phyloP scores from a whole-genome alignment of 2,329 filamentous ascomycete genomes.

The Claviceps humidiphila region DNA sequence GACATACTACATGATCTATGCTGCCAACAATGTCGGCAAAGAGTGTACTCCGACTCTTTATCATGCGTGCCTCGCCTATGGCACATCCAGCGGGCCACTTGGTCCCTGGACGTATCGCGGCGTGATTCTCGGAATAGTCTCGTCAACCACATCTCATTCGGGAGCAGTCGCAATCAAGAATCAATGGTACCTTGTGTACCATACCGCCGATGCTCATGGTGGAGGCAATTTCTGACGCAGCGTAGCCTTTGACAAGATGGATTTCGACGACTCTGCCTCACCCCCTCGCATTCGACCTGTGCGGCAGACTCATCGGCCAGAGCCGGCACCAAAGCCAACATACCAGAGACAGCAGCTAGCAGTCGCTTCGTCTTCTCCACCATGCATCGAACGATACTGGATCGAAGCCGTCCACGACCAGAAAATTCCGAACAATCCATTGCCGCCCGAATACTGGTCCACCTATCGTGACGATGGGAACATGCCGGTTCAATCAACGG shows the following conservation, averaged over 20 bases:
- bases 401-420: not conserved
- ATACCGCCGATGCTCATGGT: not conserved
- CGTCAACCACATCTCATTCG: not conserved
- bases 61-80: not conserved
- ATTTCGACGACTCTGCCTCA: not conserved
- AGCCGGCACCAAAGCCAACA: not conserved
- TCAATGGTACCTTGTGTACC: slow-evolving; percentile 1
- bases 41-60: not conserved
- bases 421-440: not conserved
- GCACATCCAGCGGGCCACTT: not conserved
- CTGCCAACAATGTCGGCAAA: not conserved
- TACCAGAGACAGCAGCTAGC: not conserved
- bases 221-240: not conserved
- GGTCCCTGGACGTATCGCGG: not conserved
- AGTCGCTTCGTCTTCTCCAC: not conserved
- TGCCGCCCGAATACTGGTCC: not conserved
- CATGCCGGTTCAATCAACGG: not conserved
- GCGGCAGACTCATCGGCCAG: not conserved
- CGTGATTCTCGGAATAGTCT: slow-evolving; percentile 1
- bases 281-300: not conserved
- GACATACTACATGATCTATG: slow-evolving; percentile 1
- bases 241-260: not conserved
- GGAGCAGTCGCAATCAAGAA: not conserved
- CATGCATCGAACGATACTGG: not conserved
- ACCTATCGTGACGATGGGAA: not conserved